A percentile compares a stretch with the other conserved stretches of the same genome.
These are phyloP conservation scores for Chimonanthus salicifolius DNA, from an alignment of 164 flowering plant genomes.

Conservation along the genomic window DNA sequence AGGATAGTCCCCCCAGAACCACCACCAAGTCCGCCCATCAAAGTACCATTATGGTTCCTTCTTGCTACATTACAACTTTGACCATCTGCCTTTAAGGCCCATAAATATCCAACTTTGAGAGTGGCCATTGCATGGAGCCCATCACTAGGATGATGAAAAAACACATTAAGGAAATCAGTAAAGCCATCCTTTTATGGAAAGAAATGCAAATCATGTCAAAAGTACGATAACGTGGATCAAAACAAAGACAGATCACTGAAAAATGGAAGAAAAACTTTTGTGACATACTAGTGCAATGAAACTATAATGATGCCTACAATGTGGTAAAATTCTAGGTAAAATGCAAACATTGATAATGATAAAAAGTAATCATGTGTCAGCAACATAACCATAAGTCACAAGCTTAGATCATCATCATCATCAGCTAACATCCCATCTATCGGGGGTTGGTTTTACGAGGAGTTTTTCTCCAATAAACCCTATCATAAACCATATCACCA, in stretches of 20 bases:
- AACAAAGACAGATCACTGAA: background rate
- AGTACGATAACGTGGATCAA: too few relatives aligned
- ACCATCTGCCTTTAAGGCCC: conserved; percentile 81
- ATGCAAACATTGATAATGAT: background rate
- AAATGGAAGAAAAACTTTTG: background rate
- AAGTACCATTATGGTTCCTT: conserved; percentile 13
- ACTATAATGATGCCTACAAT: background rate
- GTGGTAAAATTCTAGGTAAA: background rate
- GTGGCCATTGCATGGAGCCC: conserved; percentile 89
- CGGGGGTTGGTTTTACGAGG: too few relatives aligned
- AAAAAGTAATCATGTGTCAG: too few relatives aligned
- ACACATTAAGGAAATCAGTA: background rate
- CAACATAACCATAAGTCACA: too few relatives aligned
- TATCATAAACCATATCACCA: too few relatives aligned
- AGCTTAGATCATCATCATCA: too few relatives aligned
- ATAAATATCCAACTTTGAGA: conserved; percentile 58
- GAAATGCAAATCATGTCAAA: background rate
- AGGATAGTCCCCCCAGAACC: conserved; percentile 97
- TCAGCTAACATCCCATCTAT: too few relatives aligned
- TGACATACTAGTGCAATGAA: background rate
- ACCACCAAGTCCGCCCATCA: conserved; percentile 68
- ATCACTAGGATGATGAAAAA: conserved; percentile 40
- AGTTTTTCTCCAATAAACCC: too few relatives aligned
- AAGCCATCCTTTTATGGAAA: conserved; percentile 1
- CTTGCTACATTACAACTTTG: conserved; percentile 35